Conservation (phyloP, 192 early-diverging fungal genomes). For the Gaertneriomyces semiglobifer region DNA sequence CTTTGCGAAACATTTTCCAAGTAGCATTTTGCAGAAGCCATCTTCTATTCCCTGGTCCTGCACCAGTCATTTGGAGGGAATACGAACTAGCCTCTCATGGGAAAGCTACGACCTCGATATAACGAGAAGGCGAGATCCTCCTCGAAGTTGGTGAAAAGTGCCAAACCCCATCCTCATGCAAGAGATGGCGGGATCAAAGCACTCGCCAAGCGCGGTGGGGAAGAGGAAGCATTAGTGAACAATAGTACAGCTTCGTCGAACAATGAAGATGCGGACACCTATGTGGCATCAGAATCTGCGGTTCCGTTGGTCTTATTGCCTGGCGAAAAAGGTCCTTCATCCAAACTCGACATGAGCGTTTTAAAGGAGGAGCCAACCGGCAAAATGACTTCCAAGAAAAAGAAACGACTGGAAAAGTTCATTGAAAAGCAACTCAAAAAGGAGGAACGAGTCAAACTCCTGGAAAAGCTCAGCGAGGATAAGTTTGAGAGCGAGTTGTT, state of each 20-base stretch:
- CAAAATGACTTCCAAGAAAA: conserved; percentile 51
- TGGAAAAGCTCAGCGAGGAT: conserved; percentile 47
- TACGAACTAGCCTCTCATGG: conserved; percentile 19
- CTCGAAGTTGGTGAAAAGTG: conserved; percentile 29
- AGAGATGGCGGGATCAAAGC: conserved; percentile 21
- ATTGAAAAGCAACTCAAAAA: conserved; percentile 58
- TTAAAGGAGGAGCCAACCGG: conserved; percentile 26
- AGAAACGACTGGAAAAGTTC: conserved; percentile 57
- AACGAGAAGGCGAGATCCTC: conserved; percentile 44
- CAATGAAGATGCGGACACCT: conserved; percentile 6
- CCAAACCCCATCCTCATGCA: conserved; percentile 33
- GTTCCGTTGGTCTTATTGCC: conserved; percentile 10
- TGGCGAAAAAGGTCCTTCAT: conserved; percentile 6
- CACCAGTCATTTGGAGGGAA: too few relatives aligned
- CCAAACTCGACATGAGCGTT: conserved; percentile 1
- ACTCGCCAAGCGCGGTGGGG: conserved; percentile 2
- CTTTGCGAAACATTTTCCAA: too few relatives aligned
- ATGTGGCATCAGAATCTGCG: conserved; percentile 7
- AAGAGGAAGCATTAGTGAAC: not conserved
- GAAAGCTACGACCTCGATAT: conserved; percentile 38
- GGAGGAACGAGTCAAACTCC: conserved; percentile 47
- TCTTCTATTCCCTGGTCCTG: too few relatives aligned
- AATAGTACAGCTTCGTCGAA: conserved; percentile 1
- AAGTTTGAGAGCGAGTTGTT: conserved; percentile 41
- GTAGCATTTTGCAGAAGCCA: too few relatives aligned